Evolutionary conservation across 805 yeast genomes (phyloP).

Genomic region (Naumovozyma castellii): DNA sequence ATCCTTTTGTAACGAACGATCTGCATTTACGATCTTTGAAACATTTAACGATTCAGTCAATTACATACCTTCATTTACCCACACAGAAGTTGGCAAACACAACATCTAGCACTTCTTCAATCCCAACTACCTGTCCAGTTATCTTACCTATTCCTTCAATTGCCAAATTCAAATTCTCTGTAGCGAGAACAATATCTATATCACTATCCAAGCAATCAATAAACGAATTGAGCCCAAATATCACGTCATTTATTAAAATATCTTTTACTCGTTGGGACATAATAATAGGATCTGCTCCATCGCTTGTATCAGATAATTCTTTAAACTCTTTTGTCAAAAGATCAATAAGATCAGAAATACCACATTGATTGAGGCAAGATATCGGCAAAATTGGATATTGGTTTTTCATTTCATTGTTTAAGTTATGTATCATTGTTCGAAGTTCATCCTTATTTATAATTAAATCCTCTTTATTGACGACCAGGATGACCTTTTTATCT

Average conservation of each 20-base stretch:
- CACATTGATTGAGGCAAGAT: conserved; percentile 54
- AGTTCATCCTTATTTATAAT: conserved; percentile 57
- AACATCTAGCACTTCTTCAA: conserved; percentile 84
- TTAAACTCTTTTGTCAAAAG: conserved; percentile 40
- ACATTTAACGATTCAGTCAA: not conserved
- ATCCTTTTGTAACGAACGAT: too few relatives aligned
- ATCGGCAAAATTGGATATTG: conserved; percentile 32
- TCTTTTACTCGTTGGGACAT: conserved; percentile 73
- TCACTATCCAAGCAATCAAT: conserved; percentile 34
- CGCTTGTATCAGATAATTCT: conserved; percentile 36
- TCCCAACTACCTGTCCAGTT: conserved; percentile 80
- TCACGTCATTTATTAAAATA: conserved; percentile 62
- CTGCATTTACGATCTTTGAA: too few relatives aligned
- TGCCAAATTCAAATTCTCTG: conserved; percentile 64
- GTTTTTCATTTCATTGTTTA: conserved; percentile 9
- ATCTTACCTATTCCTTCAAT: conserved; percentile 85
- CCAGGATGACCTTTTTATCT: conserved; percentile 29
- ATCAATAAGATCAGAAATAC: conserved; percentile 41
- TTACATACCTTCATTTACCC: conserved; percentile 49
- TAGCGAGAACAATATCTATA: conserved; percentile 70
- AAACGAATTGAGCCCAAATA: conserved; percentile 66
- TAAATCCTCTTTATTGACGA: conserved; percentile 55
- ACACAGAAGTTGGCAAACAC: conserved; percentile 90
- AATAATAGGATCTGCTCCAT: conserved; percentile 52
- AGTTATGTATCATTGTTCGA: too few relatives aligned